Base-by-base conservation (phyloP, 139 green algal genomes). In the Chloropicon primus region DNA sequence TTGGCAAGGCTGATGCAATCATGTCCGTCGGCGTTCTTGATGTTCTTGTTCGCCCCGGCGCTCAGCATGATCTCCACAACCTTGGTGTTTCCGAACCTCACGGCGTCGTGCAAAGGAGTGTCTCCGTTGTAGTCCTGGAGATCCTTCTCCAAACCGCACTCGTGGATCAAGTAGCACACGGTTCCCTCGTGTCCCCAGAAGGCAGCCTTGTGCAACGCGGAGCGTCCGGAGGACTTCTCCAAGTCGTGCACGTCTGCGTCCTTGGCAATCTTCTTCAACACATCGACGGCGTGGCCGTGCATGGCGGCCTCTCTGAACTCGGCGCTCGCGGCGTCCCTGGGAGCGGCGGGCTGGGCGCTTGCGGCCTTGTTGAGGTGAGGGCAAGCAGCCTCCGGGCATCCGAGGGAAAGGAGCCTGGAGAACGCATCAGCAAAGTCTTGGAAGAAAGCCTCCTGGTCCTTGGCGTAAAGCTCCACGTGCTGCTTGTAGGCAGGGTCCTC, bases 401-500 rank as follows among this genome's bases (percentile, higher is more conserved):
- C 78, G 26, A 72, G 25, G n/a, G 72, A 29, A 21, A 81, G 72
- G 22, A 85, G 73, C 5, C 77, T 80, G 25, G 22, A 54, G 27
- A 73, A 85, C 27, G 83, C 80, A 3, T 41, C 76, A 0, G 85
- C 80, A 54, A 88, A 89, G 81, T 89, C 85, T 21, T 27, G 21
- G 82, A 89, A 90, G 84, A 91, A 93, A 17, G 74, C 75, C 28
- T 90, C 84, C 78, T 92, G 81, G 73, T 93, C 84, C 76, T 88
- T 88, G 62, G 87, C 87, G 82, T 92, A 93, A 77, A 84, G 23
- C 22, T 87, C 28, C 27, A 96, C 91, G 27, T 87, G 90, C 28
- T 85, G 80, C 76, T 87, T 90, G 82, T 95, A 93, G 76, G 91
- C 91, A 26, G 85, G 85, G 84, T 94, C 87, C 82, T 81, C 83